phyloP scores from a whole-genome alignment of 177 flowering plant species.

The Vitis hybrid region DNA sequence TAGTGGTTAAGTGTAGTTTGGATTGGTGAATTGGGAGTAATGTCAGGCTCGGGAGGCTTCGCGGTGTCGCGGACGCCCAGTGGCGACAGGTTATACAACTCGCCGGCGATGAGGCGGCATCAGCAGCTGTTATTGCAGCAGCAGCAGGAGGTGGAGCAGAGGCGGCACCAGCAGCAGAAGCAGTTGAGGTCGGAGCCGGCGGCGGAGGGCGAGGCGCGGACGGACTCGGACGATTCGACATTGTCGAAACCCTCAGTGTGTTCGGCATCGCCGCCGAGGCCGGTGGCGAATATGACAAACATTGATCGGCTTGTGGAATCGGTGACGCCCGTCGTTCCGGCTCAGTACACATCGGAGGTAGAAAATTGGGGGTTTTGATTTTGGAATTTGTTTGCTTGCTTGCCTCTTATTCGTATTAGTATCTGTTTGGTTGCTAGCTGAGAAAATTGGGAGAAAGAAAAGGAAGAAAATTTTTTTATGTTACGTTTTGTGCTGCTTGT shows the following conservation, averaged over 20 bases:
- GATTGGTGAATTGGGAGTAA: constrained; percentile 7
- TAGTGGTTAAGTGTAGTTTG: not conserved
- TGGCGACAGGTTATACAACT: constrained; percentile 50
- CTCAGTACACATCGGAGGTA: constrained; percentile 47
- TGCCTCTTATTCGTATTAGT: no score
- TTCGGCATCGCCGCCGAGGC: constrained; percentile 21
- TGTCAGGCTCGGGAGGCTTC: constrained; percentile 43
- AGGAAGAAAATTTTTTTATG: no score
- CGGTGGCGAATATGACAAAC: constrained; percentile 29
- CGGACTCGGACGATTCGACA: constrained; percentile 41
- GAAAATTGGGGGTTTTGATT: constrained; percentile 4
- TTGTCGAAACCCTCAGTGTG: constrained; percentile 29
- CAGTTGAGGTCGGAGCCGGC: constrained; percentile 5
- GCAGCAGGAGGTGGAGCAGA: constrained; percentile 22
- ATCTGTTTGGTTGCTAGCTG: not conserved
- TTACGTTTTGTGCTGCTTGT: not conserved
- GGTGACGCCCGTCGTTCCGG: constrained; percentile 51
- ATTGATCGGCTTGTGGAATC: constrained; percentile 63
- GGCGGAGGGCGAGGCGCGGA: constrained; percentile 15
- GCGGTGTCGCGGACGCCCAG: constrained; percentile 32
- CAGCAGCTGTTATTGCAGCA: constrained; percentile 28
- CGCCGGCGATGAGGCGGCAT: constrained; percentile 38
- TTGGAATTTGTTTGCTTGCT: not conserved
- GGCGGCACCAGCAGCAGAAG: constrained; percentile 3
- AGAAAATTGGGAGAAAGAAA: not conserved